phyloP scores from a whole-genome alignment of 441 rosid genomes.

The Kokia cookei region DNA sequence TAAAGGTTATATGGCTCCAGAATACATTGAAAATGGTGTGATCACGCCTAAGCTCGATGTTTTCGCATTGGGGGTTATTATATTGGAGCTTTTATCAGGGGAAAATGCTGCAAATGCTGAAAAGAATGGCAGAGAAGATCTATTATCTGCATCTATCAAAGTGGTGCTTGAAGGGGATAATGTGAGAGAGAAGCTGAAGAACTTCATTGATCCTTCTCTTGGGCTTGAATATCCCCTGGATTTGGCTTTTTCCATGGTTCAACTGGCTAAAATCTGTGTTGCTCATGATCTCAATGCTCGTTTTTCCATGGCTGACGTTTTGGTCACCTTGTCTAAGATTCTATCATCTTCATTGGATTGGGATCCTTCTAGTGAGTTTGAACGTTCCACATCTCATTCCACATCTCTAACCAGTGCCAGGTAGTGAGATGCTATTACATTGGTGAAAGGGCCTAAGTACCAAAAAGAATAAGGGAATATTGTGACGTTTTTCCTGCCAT shows the following conservation, averaged over 20 bases:
- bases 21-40: conserved; percentile 77
- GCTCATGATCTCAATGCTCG: conserved; percentile 60
- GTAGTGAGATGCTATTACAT: conserved; percentile 7
- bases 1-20: conserved; percentile 88
- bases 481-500: background rate
- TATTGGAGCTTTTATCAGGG: conserved; percentile 79
- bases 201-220: conserved; percentile 60
- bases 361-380: conserved; percentile 76
- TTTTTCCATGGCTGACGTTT: conserved; percentile 43
- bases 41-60: conserved; percentile 75
- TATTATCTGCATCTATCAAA: conserved; percentile 39
- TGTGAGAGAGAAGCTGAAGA: conserved; percentile 52
- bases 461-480: background rate
- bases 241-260: conserved; percentile 72
- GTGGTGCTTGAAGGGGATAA: conserved; percentile 64
- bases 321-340: conserved; percentile 57
- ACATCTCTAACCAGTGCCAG: conserved; percentile 31
- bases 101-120: conserved; percentile 49
- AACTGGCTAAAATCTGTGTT: conserved; percentile 64
- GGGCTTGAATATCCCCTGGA: conserved; percentile 65
- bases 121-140: conserved; percentile 23
- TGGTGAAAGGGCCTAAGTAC: background rate
- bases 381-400: conserved; percentile 46
- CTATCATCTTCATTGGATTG: conserved; percentile 69
- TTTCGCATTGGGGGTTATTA: conserved; percentile 73